Conservation (phyloP, 1,139 yeast species). For the Debaryomyces sp. region DNA sequence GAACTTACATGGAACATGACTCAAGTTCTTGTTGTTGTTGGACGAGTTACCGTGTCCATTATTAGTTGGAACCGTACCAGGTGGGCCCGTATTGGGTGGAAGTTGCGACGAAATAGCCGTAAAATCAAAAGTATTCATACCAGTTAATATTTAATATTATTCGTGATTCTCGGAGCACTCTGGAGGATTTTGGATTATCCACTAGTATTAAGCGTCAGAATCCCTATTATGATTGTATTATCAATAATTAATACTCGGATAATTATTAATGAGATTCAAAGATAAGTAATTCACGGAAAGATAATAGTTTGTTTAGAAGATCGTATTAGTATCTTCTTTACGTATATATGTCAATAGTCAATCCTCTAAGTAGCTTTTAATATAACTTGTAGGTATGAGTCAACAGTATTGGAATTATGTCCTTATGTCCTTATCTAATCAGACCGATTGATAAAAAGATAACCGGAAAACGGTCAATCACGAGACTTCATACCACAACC, state of each 20-base stretch:
- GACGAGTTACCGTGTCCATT: constrained; percentile 11
- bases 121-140: constrained; percentile 9
- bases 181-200: background rate
- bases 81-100: constrained; percentile 49
- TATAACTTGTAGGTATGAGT: background rate
- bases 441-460: constrained; percentile 5
- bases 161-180: background rate
- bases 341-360: background rate
- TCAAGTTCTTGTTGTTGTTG: constrained; percentile 47
- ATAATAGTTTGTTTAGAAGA: background rate
- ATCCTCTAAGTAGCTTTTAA: background rate
- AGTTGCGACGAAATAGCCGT: constrained; percentile 19
- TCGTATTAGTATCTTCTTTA: background rate
- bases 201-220: background rate
- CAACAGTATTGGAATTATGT: background rate
- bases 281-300: background rate
- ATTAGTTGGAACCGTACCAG: constrained; percentile 33
- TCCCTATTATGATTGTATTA: background rate
- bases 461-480: constrained; percentile 7
- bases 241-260: background rate
- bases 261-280: background rate
- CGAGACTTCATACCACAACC: constrained; percentile 2
- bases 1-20: constrained; percentile 96
- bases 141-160: background rate
- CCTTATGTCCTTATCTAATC: constrained; percentile 9